These are phyloP conservation scores for Aspergillus olivimuriae DNA, from an alignment of 495 filamentous ascomycete genomes.

Conservation along the genomic window DNA sequence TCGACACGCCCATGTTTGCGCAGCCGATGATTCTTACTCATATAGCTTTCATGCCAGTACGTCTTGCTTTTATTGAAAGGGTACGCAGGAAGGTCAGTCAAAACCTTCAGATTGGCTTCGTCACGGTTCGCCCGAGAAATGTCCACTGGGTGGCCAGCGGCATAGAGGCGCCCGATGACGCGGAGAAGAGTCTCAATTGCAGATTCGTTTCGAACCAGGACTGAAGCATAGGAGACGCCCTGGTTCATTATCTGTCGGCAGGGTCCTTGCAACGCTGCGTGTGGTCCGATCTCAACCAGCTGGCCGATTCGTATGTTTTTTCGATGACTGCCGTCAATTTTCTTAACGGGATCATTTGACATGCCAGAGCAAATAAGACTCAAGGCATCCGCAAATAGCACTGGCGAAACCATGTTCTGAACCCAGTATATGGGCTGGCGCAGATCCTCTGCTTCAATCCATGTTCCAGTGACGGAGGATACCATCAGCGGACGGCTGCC, in stretches of 20 bases:
- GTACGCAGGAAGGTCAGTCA: slow-evolving; percentile 40
- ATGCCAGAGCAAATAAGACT: slow-evolving; percentile 6
- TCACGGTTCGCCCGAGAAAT: not conserved
- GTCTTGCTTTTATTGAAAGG: slow-evolving; percentile 31
- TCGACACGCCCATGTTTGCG: slow-evolving; percentile 10
- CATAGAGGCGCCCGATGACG: slow-evolving; percentile 20
- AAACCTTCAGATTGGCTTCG: not conserved
- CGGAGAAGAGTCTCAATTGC: slow-evolving; percentile 7
- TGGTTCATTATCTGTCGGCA: slow-evolving; percentile 30
- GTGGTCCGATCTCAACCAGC: slow-evolving; percentile 49
- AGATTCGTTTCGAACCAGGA: slow-evolving; percentile 19
- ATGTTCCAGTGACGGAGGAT: slow-evolving; percentile 30
- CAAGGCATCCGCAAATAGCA: slow-evolving; percentile 30
- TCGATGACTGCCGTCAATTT: slow-evolving; percentile 5
- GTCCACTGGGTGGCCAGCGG: slow-evolving; percentile 23
- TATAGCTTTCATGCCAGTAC: slow-evolving; percentile 8
- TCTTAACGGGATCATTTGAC: not conserved
- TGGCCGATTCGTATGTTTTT: slow-evolving; percentile 4
- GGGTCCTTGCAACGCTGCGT: slow-evolving; percentile 37
- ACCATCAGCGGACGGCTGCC: slow-evolving; percentile 23
- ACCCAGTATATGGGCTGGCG: slow-evolving; percentile 34
- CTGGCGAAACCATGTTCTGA: slow-evolving; percentile 35
- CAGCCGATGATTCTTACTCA: slow-evolving; percentile 1
- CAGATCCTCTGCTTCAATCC: slow-evolving; percentile 14
- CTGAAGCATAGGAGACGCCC: slow-evolving; percentile 17